Conservation (phyloP, 371 early-diverging fungal species). For the Synchytrium microbalum region DNA sequence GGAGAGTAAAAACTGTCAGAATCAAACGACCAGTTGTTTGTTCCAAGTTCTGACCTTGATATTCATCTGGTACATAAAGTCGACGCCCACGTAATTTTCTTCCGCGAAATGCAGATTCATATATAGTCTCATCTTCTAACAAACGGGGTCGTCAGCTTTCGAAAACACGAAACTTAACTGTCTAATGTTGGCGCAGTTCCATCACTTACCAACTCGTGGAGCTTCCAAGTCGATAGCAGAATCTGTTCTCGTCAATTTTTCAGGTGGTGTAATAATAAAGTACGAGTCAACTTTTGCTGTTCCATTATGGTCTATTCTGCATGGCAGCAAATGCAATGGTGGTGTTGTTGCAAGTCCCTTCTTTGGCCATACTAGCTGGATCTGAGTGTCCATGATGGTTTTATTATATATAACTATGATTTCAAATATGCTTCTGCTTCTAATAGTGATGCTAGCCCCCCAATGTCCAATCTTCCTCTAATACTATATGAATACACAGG, state of each 20-base stretch:
- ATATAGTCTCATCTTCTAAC: constrained; percentile 6
- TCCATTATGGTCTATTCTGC: constrained; percentile 16
- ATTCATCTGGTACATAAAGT: constrained; percentile 5
- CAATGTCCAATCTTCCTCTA: constrained; percentile 55
- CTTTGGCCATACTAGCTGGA: background rate
- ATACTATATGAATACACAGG: constrained; percentile 38
- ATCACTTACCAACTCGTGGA: constrained; percentile 1
- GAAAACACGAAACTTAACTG: background rate
- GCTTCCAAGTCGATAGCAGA: background rate
- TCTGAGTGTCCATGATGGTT: background rate
- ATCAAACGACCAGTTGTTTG: background rate
- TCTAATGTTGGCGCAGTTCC: background rate
- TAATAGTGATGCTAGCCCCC: constrained; percentile 43
- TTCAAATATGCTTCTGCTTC: constrained; percentile 49
- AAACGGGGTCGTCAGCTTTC: no score
- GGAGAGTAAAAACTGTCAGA: background rate
- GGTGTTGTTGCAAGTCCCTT: constrained; percentile 1
- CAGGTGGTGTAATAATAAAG: constrained; percentile 4
- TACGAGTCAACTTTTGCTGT: constrained; percentile 8
- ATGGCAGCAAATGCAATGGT: constrained; percentile 19
- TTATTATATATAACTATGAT: no score
- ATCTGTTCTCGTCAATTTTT: background rate
- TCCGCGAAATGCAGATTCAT: constrained; percentile 5
- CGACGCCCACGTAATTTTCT: background rate
- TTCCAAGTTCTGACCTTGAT: background rate